Evolutionary conservation across 2,329 filamentous ascomycete genomes (phyloP), one percentile per base, ranked within the genome.

Genomic region (Penicillium sp.): DNA sequence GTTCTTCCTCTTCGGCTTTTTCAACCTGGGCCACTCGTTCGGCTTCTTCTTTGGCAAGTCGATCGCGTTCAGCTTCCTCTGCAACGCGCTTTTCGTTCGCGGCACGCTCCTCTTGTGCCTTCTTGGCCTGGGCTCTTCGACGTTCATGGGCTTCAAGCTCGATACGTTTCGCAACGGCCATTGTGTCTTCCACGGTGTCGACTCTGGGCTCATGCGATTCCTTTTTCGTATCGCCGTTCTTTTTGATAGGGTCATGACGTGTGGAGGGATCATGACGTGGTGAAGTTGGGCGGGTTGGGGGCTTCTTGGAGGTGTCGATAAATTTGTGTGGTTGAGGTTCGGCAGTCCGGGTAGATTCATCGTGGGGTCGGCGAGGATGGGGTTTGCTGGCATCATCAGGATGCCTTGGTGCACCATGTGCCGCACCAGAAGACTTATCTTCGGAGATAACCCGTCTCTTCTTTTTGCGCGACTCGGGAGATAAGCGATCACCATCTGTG

Each of bases 1-100:
- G 72, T 37, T 76, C 75, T 49, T 74, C 74, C 46, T 77, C 76
- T 42, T 76, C 76, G 29, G 74, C 74, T 59, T 74, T 73, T 56
- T 78, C 74, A 57, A 66, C 55, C n/a, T 65, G 66, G 18, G 70
- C 72, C 40, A 63, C 69, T 49, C 65, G 64, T 55, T 74, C 71
- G n/a, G 68, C 67, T 50, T 72, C 72, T 60, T 74, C 73, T 53
- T 71, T 70, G 43, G 66, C 67, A 22, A 67, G 54, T 31, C 67
- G 69, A 43, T 64, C 66, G 35, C 66, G 68, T 53, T 72, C 70
- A 9, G 61, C 66, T 57, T 71, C 68, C 4, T 62, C 56, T 32
- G 53, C 56, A 3, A 54, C 66, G 22, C 66, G 67, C 47, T 66
- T 70, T 56, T 72, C 68, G 44, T 70, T 63, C 1, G 68, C 66